Conservation (phyloP, 2,329 filamentous ascomycete species). For the Cercospora sp. region DNA sequence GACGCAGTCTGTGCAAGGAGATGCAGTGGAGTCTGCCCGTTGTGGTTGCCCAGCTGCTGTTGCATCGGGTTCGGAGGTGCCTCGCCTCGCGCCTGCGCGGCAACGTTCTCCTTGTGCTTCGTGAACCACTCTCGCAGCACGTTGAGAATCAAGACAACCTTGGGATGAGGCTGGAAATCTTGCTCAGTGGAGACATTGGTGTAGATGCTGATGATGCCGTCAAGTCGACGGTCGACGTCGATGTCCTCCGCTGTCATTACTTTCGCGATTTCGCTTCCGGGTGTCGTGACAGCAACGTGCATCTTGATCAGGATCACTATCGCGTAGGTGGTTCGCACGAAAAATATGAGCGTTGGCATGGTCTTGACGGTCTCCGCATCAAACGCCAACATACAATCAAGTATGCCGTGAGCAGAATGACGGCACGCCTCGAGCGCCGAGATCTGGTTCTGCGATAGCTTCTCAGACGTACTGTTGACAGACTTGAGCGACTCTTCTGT, state of each 20-base stretch:
- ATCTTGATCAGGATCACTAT: constrained; percentile 61
- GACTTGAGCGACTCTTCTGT: constrained; percentile 44
- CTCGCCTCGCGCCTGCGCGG: constrained; percentile 27
- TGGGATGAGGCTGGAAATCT: constrained; percentile 45
- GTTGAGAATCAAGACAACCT: constrained; percentile 50
- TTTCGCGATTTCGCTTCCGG: constrained; percentile 50
- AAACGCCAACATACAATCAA: constrained; percentile 52
- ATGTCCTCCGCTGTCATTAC: constrained; percentile 52
- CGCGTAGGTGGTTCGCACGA: constrained; percentile 58
- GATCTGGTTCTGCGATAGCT: constrained; percentile 50
- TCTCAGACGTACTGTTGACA: constrained; percentile 42
- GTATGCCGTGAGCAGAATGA: constrained; percentile 48
- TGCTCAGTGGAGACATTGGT: constrained; percentile 24
- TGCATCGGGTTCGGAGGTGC: constrained; percentile 15
- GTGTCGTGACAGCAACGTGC: constrained; percentile 56
- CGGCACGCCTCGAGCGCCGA: constrained; percentile 50
- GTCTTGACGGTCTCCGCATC: constrained; percentile 47
- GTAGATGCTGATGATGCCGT: constrained; percentile 48
- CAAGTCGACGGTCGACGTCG: constrained; percentile 50
- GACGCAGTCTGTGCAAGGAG: constrained; percentile 32
- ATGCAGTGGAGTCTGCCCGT: constrained; percentile 27
- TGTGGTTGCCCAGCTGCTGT: constrained; percentile 9
- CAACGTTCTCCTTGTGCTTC: constrained; percentile 38
- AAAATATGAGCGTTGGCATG: constrained; percentile 46
- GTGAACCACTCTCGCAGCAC: constrained; percentile 49